These are phyloP conservation scores for Tephrocybe sp. DNA, from an alignment of 768 basidiomycete species.

Conservation along the genomic window DNA sequence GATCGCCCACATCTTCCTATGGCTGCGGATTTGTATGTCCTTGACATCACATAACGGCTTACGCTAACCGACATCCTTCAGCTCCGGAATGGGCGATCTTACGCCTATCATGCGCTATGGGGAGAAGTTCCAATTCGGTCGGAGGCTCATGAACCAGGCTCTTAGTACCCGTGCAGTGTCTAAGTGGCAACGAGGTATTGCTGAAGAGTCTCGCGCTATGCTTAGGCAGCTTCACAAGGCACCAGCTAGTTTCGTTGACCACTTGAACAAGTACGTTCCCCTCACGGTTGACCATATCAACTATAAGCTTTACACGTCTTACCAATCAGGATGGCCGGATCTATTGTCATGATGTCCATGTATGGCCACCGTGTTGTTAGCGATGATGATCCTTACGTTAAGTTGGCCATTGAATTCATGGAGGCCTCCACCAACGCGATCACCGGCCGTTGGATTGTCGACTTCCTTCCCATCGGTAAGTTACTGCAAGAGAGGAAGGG, in stretches of 20 bases:
- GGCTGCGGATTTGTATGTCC: slow-evolving; percentile 18
- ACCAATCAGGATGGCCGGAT: slow-evolving; percentile 15
- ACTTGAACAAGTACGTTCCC: slow-evolving; percentile 15
- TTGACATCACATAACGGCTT: too few species aligned
- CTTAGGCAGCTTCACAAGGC: slow-evolving; percentile 8
- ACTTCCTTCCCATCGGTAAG: slow-evolving; percentile 15
- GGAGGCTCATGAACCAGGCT: slow-evolving; percentile 17
- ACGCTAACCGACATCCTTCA: too few species aligned
- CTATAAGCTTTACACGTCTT: background rate
- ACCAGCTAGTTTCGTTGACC: slow-evolving; percentile 11
- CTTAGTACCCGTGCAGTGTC: slow-evolving; percentile 17
- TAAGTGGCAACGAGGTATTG: slow-evolving; percentile 18
- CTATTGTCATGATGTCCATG: slow-evolving; percentile 21
- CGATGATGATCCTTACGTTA: slow-evolving; percentile 16
- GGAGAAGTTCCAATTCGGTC: slow-evolving; percentile 17
- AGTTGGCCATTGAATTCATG: slow-evolving; percentile 20
- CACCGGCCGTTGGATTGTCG: slow-evolving; percentile 17
- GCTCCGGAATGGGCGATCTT: slow-evolving; percentile 21
- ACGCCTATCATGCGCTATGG: slow-evolving; percentile 19
- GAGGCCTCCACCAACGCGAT: slow-evolving; percentile 17
- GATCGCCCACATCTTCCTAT: slow-evolving; percentile 17
- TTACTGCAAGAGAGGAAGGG: background rate
- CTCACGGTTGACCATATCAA: background rate
- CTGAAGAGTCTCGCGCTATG: slow-evolving; percentile 15
- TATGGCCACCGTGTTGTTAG: slow-evolving; percentile 17